A percentile compares a stretch with the other conserved stretches of the same genome.
Evolutionary conservation across 495 filamentous ascomycete genomes (phyloP).

Genomic region (Paragyromitra xinjiangensis): DNA sequence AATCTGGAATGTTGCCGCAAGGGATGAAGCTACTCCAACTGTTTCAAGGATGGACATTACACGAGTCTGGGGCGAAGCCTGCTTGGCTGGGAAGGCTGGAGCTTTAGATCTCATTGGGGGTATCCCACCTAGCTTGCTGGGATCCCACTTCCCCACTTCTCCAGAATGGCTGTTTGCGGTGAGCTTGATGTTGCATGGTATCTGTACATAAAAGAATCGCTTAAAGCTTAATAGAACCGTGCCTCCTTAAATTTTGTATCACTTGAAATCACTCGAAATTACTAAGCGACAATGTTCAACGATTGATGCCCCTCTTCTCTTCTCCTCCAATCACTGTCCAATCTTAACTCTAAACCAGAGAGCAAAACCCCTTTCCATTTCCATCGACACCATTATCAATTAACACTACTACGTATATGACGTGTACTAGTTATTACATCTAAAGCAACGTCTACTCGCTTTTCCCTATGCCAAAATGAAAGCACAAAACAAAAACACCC

Average conservation of each 20-base stretch:
- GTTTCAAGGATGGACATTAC: too few species aligned
- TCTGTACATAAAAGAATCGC: too few species aligned
- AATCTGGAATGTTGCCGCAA: too few species aligned
- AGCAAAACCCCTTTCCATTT: slow-evolving; percentile 8
- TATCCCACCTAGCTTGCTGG: too few species aligned
- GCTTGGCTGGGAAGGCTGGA: too few species aligned
- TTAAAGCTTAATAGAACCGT: too few species aligned
- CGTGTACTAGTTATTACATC: slow-evolving; percentile 23
- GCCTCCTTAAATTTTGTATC: background rate
- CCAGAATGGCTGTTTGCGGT: too few species aligned
- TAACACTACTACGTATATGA: slow-evolving; percentile 21
- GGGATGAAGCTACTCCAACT: too few species aligned
- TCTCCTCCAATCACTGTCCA: background rate
- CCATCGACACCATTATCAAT: slow-evolving; percentile 39
- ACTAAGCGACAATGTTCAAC: background rate
- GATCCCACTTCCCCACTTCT: too few species aligned
- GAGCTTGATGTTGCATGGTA: background rate
- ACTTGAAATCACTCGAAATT: slow-evolving; percentile 1
- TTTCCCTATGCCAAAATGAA: slow-evolving; percentile 30
- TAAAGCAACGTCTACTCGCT: slow-evolving; percentile 26
- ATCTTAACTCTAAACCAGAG: background rate
- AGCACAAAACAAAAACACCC: slow-evolving; percentile 27
- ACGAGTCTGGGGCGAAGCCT: too few species aligned
- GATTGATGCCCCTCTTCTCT: background rate
- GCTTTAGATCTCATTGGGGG: too few species aligned